These are phyloP conservation scores for Clathrospora elynae DNA, from an alignment of 2,329 filamentous ascomycete genomes.

Conservation along the genomic window DNA sequence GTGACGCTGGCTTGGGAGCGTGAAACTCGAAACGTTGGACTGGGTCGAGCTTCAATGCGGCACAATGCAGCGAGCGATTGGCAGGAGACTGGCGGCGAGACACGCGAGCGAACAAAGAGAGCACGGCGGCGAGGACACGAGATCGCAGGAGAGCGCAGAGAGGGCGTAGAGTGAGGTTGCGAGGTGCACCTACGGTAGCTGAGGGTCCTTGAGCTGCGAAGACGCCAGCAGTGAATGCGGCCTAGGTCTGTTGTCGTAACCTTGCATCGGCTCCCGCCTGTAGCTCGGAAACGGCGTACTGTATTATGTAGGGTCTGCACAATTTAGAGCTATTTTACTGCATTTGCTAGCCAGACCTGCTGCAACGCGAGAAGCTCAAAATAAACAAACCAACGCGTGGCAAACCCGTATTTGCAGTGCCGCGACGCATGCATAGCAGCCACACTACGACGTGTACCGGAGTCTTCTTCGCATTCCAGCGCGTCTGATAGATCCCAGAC, in stretches of 20 bases:
- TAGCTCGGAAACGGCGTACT: slow-evolving; percentile 22
- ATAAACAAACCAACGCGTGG: slow-evolving; percentile 21
- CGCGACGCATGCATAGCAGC: too few relatives aligned
- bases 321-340: slow-evolving; percentile 21
- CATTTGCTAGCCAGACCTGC: slow-evolving; percentile 25
- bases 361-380: slow-evolving; percentile 9
- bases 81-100: slow-evolving; percentile 17
- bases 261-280: slow-evolving; percentile 28
- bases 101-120: slow-evolving; percentile 25
- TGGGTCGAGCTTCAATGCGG: slow-evolving; percentile 39
- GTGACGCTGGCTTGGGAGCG: slow-evolving; percentile 43
- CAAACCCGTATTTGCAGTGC: slow-evolving; percentile 21
- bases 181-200: slow-evolving; percentile 21
- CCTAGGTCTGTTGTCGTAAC: slow-evolving; percentile 25
- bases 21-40: slow-evolving; percentile 49
- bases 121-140: slow-evolving; percentile 26
- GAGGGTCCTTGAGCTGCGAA: slow-evolving; percentile 20
- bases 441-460: background rate
- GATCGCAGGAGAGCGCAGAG: slow-evolving; percentile 21
- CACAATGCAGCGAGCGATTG: slow-evolving; percentile 32
- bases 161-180: slow-evolving; percentile 27
- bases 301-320: slow-evolving; percentile 23
- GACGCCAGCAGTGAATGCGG: slow-evolving; percentile 23
- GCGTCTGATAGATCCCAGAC: slow-evolving; percentile 1
- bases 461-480: slow-evolving; percentile 7